Conservation (phyloP, 495 filamentous ascomycete genomes). For the Penicillium odoratum region DNA sequence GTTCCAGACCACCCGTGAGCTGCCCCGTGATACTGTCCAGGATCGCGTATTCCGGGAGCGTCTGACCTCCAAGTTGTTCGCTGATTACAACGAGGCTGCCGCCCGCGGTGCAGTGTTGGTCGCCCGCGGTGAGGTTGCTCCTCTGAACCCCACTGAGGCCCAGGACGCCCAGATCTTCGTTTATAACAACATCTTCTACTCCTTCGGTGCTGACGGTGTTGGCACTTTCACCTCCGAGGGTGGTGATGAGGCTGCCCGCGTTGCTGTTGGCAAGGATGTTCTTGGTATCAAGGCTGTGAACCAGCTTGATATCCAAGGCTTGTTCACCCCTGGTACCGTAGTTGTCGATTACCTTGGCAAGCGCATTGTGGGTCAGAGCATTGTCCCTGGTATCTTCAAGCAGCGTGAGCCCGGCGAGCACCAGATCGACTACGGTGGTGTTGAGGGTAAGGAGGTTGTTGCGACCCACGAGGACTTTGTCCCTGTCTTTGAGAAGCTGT, state of each 20-base stretch:
- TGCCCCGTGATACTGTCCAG: slow-evolving; percentile 88
- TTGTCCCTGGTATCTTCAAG: slow-evolving; percentile 99
- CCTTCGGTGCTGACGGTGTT: slow-evolving; percentile 95
- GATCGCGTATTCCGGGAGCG: slow-evolving; percentile 96
- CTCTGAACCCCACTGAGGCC: slow-evolving; percentile 94
- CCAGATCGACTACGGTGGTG: slow-evolving; percentile 98
- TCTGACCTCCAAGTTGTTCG: slow-evolving; percentile 90
- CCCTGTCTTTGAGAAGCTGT: slow-evolving; percentile 84
- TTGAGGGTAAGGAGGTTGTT: slow-evolving; percentile 95
- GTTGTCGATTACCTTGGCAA: slow-evolving; percentile 97
- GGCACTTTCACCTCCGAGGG: slow-evolving; percentile 96
- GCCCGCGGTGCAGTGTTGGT: slow-evolving; percentile 91
- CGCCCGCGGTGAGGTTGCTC: slow-evolving; percentile 87
- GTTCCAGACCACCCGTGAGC: slow-evolving; percentile 92
- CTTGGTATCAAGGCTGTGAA: slow-evolving; percentile 91
- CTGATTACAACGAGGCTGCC: slow-evolving; percentile 95
- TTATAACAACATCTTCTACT: slow-evolving; percentile 99
- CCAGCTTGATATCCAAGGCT: slow-evolving; percentile 89
- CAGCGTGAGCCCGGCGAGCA: slow-evolving; percentile 96
- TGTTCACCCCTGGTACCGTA: slow-evolving; percentile 94
- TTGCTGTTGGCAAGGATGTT: slow-evolving; percentile 96
- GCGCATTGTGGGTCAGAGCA: slow-evolving; percentile 96
- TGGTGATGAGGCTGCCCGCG: slow-evolving; percentile 93
- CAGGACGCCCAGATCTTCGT: slow-evolving; percentile 97
- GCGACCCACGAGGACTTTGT: slow-evolving; percentile 85